phyloP scores from a whole-genome alignment of 164 flowering plant genomes.

The Macadamia tetraphylla region DNA sequence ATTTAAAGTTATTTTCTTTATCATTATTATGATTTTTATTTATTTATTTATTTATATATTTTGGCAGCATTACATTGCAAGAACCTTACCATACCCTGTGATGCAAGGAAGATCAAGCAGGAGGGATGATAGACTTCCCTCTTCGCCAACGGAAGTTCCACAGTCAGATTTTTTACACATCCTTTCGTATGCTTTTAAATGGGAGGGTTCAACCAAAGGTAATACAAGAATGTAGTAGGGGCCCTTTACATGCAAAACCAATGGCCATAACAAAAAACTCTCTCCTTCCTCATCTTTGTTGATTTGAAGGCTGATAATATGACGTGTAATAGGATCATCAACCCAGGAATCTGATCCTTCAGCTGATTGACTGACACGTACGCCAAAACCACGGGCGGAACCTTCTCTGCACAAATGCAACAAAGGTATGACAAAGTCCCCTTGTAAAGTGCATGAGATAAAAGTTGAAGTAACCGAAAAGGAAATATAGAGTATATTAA shows the following conservation, averaged over 20 bases:
- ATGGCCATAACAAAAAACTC: conserved; percentile 61
- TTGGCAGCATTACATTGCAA: conserved; percentile 7
- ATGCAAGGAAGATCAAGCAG: conserved; percentile 92
- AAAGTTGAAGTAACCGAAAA: too few relatives aligned
- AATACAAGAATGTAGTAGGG: conserved; percentile 61
- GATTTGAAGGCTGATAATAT: conserved; percentile 65
- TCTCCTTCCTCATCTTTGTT: conserved; percentile 54
- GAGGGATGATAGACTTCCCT: conserved; percentile 72
- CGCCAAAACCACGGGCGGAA: conserved; percentile 74
- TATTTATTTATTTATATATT: not conserved
- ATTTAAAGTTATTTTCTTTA: not conserved
- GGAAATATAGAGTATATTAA: too few relatives aligned
- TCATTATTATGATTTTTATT: not conserved
- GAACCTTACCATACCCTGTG: conserved; percentile 99
- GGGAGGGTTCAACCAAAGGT: conserved; percentile 85
- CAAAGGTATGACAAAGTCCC: not conserved
- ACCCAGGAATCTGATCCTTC: conserved; percentile 96
- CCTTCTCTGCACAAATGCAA: conserved; percentile 59
- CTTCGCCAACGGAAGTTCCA: conserved; percentile 67
- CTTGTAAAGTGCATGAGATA: not conserved
- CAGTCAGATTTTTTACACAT: conserved; percentile 71
- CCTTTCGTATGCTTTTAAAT: conserved; percentile 52
- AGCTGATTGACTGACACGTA: conserved; percentile 66
- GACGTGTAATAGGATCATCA: conserved; percentile 95
- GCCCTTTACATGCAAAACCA: conserved; percentile 70